Evolutionary conservation across 352 stramenopile species (phyloP).

Genomic region (Phytophthora colocasiae): DNA sequence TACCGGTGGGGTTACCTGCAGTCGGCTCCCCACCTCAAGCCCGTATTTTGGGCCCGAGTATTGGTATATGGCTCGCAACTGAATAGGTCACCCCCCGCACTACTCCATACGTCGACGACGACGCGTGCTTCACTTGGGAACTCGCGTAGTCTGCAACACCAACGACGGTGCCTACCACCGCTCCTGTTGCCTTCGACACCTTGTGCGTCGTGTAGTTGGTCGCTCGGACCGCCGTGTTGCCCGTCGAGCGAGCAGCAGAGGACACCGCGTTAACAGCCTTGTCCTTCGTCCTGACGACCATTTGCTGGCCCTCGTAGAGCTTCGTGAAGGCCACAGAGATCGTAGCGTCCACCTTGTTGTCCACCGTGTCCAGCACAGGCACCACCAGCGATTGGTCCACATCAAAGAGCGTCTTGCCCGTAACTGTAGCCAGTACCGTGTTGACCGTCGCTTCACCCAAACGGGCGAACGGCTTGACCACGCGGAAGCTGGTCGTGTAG

Average conservation of each 20-base stretch:
- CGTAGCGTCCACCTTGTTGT: constrained; percentile 77
- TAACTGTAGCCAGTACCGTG: constrained; percentile 63
- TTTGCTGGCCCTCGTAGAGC: constrained; percentile 68
- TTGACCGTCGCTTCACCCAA: constrained; percentile 76
- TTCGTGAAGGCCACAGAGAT: constrained; percentile 72
- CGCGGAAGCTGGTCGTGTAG: constrained; percentile 83
- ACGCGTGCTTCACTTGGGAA: constrained; percentile 68
- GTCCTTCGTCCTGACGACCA: constrained; percentile 74
- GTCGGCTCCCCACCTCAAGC: constrained; percentile 55
- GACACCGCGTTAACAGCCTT: constrained; percentile 50
- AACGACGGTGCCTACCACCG: constrained; percentile 45
- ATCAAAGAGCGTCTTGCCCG: constrained; percentile 64
- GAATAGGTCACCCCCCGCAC: constrained; percentile 65
- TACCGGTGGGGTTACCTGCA: constrained; percentile 50
- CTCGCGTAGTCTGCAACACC: constrained; percentile 65
- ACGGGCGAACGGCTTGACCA: constrained; percentile 67
- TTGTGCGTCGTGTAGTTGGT: constrained; percentile 70
- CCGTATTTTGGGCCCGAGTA: constrained; percentile 75
- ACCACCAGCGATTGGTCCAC: constrained; percentile 65
- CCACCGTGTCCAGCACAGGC: constrained; percentile 64
- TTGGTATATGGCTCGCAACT: constrained; percentile 64
- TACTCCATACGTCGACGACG: constrained; percentile 68
- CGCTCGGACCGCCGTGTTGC: constrained; percentile 53
- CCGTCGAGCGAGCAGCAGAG: constrained; percentile 43
- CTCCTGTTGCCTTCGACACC: constrained; percentile 28